Percentiles rank a stretch among this genome's conserved stretches.
Evolutionary conservation across 2,329 filamentous ascomycete genomes (phyloP).

Genomic region (Cladosporium sp.): DNA sequence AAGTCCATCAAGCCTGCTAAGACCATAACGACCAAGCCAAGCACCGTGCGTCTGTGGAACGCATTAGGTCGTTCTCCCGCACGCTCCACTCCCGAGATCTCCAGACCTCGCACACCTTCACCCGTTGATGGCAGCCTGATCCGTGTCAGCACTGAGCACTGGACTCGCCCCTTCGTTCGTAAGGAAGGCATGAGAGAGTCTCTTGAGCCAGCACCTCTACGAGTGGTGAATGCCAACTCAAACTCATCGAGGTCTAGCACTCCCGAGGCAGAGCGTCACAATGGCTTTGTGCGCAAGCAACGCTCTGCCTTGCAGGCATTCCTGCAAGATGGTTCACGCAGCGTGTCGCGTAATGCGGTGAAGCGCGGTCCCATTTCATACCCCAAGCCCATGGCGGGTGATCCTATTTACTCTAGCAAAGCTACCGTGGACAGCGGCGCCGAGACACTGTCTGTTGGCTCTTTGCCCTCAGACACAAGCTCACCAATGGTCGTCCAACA

Average conservation of each 20-base stretch:
- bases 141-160: slow-evolving; percentile 30
- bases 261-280: slow-evolving; percentile 18
- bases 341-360: neutral
- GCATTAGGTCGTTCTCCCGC: slow-evolving; percentile 2
- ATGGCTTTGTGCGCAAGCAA: slow-evolving; percentile 22
- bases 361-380: slow-evolving; percentile 5
- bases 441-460: slow-evolving; percentile 21
- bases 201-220: slow-evolving; percentile 23
- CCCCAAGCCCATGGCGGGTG: slow-evolving; percentile 16
- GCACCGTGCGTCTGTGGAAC: slow-evolving; percentile 12
- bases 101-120: slow-evolving; percentile 18
- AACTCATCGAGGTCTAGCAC: slow-evolving; percentile 21
- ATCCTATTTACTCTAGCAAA: slow-evolving; percentile 23
- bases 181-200: slow-evolving; percentile 31
- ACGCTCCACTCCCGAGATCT: slow-evolving; percentile 16
- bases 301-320: slow-evolving; percentile 18
- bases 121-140: slow-evolving; percentile 32
- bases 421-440: slow-evolving; percentile 16
- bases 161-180: slow-evolving; percentile 30
- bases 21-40: slow-evolving; percentile 1
- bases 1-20: neutral
- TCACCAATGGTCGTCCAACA: slow-evolving; percentile 20
- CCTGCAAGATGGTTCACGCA: slow-evolving; percentile 8
- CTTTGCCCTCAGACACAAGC: slow-evolving; percentile 19
- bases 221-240: slow-evolving; percentile 28